phyloP scores from a whole-genome alignment of 345 rosid genomes.

The Rhizophora apiculata region DNA sequence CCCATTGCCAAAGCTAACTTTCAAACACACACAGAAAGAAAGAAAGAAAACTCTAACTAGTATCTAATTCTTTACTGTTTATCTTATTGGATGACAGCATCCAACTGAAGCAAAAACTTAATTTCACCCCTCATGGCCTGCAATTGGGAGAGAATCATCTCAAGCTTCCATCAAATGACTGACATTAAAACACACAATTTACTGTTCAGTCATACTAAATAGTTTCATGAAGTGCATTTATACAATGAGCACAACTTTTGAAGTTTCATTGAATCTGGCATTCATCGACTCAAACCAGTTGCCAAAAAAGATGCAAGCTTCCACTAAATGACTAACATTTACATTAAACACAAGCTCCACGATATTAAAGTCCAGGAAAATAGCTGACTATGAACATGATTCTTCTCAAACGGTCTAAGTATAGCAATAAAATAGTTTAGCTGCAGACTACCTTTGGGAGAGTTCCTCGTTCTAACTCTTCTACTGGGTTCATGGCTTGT shows the following conservation, averaged over 20 bases:
- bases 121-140: background rate
- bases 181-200: background rate
- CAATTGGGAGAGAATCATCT: background rate
- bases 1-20: background rate
- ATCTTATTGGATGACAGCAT: background rate
- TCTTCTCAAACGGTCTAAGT: too few species aligned
- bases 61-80: background rate
- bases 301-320: background rate
- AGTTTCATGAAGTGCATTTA: too few species aligned
- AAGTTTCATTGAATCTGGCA: too few species aligned
- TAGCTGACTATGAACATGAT: too few species aligned
- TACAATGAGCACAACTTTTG: background rate
- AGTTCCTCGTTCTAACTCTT: conserved; percentile 42
- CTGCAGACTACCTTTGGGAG: conserved; percentile 45
- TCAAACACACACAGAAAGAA: background rate
- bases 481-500: conserved; percentile 47
- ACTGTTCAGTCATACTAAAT: too few species aligned
- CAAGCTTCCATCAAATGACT: background rate
- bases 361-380: background rate
- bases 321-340: background rate
- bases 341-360: background rate
- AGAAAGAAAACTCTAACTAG: background rate
- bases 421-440: background rate
- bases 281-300: background rate
- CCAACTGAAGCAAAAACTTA: background rate